A percentile compares a stretch with the other conserved stretches of the same genome.
These are phyloP conservation scores for Lactarius vividus DNA, from an alignment of 768 basidiomycete genomes.

Conservation along the genomic window DNA sequence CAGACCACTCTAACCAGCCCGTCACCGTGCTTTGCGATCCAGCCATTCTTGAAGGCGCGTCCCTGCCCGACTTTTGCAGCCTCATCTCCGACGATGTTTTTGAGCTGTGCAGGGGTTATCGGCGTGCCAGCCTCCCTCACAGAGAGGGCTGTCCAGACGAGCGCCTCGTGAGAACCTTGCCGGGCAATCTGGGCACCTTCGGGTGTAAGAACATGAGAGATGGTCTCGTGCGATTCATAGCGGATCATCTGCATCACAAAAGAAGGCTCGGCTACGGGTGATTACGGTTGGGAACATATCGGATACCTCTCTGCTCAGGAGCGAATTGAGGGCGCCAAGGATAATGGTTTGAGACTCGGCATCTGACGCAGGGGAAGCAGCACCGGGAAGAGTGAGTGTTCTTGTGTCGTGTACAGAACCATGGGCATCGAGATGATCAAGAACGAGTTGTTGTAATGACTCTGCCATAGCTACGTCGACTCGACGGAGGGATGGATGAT, in stretches of 20 bases:
- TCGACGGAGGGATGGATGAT: neutral
- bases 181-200: slow-evolving; percentile 80
- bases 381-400: slow-evolving; percentile 61
- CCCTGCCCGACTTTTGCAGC: slow-evolving; percentile 91
- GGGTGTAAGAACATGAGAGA: slow-evolving; percentile 68
- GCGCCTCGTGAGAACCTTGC: slow-evolving; percentile 91
- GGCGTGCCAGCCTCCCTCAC: slow-evolving; percentile 66
- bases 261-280: slow-evolving; percentile 19
- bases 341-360: slow-evolving; percentile 81
- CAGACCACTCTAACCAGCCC: slow-evolving; percentile 84
- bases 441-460: slow-evolving; percentile 71
- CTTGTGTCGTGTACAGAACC: slow-evolving; percentile 66
- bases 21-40: slow-evolving; percentile 89
- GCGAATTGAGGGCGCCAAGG: slow-evolving; percentile 88
- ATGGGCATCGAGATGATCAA: slow-evolving; percentile 63
- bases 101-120: slow-evolving; percentile 63
- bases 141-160: slow-evolving; percentile 87
- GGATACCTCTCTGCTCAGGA: slow-evolving; percentile 37
- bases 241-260: slow-evolving; percentile 64
- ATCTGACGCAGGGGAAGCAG: slow-evolving; percentile 51
- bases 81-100: slow-evolving; percentile 79
- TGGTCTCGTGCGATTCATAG: slow-evolving; percentile 74
- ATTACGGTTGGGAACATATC: slow-evolving; percentile 1
- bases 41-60: slow-evolving; percentile 94
- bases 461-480: slow-evolving; percentile 70